Conservation (phyloP, 768 basidiomycete species). For the Royoungia palumana region DNA sequence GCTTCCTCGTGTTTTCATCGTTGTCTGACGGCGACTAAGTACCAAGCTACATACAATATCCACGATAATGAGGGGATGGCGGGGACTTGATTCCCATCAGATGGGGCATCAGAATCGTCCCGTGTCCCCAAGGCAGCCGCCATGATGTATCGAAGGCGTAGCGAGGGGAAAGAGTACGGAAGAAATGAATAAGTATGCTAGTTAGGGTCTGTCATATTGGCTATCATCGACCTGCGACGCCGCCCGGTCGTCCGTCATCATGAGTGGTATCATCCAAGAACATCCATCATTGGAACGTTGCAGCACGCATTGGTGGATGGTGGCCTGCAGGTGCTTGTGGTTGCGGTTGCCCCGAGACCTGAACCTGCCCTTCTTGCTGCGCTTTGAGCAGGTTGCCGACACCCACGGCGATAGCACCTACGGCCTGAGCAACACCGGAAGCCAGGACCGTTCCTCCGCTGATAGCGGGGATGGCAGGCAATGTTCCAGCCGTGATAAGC, state of each 20-base stretch:
- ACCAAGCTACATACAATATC: conserved; percentile 17
- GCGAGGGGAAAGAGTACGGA: conserved; percentile 3
- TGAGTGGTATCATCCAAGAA: neutral
- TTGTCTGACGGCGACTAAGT: conserved; percentile 23
- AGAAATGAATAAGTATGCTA: conserved; percentile 21
- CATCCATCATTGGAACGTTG: conserved; percentile 26
- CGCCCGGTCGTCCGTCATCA: conserved; percentile 6
- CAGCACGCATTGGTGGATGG: conserved; percentile 28
- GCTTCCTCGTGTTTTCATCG: conserved; percentile 28
- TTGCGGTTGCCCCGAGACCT: conserved; percentile 22
- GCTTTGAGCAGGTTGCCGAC: conserved; percentile 58
- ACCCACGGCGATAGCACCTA: conserved; percentile 76
- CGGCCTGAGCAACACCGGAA: conserved; percentile 70
- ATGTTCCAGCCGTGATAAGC: conserved; percentile 72
- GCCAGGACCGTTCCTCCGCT: conserved; percentile 71
- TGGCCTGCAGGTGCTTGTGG: conserved; percentile 15
- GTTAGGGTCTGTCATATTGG: conserved; percentile 14
- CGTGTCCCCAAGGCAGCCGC: conserved; percentile 6
- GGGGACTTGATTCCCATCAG: conserved; percentile 14
- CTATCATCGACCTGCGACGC: conserved; percentile 23
- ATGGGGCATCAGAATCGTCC: conserved; percentile 2
- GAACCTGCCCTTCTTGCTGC: conserved; percentile 39
- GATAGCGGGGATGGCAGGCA: conserved; percentile 70
- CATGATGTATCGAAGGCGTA: conserved; percentile 9
- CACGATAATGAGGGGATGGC: conserved; percentile 7